phyloP scores from a whole-genome alignment of 305 asterid species.

The Rubia peregrina region DNA sequence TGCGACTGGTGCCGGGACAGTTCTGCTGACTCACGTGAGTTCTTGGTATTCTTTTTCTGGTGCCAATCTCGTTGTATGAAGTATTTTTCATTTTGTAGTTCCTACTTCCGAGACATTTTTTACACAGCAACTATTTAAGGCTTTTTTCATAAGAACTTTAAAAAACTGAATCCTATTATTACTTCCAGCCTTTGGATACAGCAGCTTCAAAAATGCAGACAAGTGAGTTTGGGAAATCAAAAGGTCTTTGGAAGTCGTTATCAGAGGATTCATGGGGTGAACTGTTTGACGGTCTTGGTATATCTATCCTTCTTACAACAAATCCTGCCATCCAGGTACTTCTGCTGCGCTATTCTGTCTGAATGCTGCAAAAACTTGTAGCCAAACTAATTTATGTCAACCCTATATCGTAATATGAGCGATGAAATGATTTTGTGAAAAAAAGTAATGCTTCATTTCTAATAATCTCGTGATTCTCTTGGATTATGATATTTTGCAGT shows the following conservation, averaged over 20 bases:
- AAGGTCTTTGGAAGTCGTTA: conserved; percentile 40
- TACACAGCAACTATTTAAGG: not conserved
- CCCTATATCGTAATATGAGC: not conserved
- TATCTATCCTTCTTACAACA: conserved; percentile 38
- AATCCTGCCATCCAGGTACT: conserved; percentile 47
- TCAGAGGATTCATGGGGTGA: conserved; percentile 43
- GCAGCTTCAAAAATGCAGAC: conserved; percentile 51
- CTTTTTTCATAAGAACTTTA: not conserved
- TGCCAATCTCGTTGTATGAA: not conserved
- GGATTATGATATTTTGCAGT: conserved; percentile 40
- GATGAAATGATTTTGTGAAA: not conserved
- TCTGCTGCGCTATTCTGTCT: not conserved
- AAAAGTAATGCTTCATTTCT: not conserved
- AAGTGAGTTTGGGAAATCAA: conserved; percentile 43
- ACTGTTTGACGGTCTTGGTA: conserved; percentile 45
- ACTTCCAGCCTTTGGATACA: conserved; percentile 44
- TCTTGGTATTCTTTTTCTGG: conserved; percentile 10
- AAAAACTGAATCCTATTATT: conserved; percentile 13
- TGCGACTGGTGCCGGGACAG: conserved; percentile 80
- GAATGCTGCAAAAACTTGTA: not conserved
- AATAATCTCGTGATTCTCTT: not conserved
- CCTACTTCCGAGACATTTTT: not conserved
- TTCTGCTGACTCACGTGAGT: conserved; percentile 63
- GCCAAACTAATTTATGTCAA: not conserved
- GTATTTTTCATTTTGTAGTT: not conserved